Base-by-base conservation (phyloP, 108 stramenopile genomes). In the Cyclotella choctawhatcheeana region DNA sequence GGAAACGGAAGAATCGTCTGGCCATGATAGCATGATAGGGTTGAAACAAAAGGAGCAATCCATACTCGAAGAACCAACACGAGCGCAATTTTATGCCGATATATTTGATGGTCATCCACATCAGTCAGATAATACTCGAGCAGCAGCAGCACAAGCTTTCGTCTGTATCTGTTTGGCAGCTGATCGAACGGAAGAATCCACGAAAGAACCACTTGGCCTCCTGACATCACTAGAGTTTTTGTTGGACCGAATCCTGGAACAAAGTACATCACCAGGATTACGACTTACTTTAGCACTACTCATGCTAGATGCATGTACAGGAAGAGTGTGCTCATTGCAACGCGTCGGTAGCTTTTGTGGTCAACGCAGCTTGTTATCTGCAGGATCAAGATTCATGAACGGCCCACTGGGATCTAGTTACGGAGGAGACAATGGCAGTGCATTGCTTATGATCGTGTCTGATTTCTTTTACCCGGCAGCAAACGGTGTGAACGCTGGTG, bases 281-380 rank as follows among this genome's bases (percentile, higher is more conserved):
- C 85, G 89, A 22, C 87, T 92, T 17, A 90, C 91, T 27, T 76
- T 95, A 21, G 85, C 86, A 24, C 60, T 83, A 30, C 81, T 95
- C 17, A 95, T 95, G 93, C 64, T 91, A 54, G 93, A 95, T 85
- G 89, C 88, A 24, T 95, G 91, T 67, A 82, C 89, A 7, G 91
- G 93, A 33, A 92, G 88, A 64, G 86, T 95, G 32, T 92, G 86
- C 53, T 92, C 91, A 25, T 88, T 89, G 76, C 93, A 95, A 74
- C 71, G 93, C 60, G 91, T 90, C 44, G 91, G 71, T 37, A 76
- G 77, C 34, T 88, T 95, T 66, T 85, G 79, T 25, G 86, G 88
- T 7, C 70, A 87, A 14, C 85, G 82, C 43, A 82, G 86, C 47
- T 71, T 95, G 32, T 75, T 81, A 29, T 62, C 77, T 37, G 74